Conservation (phyloP, 495 filamentous ascomycete genomes). For the Podospora didyma region DNA sequence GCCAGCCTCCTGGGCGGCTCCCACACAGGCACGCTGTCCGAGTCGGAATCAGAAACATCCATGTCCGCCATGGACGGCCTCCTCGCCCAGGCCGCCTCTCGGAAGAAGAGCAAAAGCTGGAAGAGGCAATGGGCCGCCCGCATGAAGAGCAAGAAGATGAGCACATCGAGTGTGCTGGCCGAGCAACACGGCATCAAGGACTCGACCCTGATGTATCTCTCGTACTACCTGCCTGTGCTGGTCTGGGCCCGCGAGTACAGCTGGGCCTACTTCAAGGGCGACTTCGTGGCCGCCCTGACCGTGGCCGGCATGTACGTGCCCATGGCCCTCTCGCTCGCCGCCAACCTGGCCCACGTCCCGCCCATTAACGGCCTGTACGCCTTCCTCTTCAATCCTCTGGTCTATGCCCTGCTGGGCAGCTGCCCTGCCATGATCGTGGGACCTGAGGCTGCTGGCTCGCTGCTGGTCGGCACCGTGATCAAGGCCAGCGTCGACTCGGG, state of each 20-base stretch:
- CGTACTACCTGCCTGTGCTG: slow-evolving; percentile 88
- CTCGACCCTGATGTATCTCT: slow-evolving; percentile 66
- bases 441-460: slow-evolving; percentile 88
- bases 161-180: slow-evolving; percentile 59
- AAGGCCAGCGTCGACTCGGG: slow-evolving; percentile 67
- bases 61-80: slow-evolving; percentile 14
- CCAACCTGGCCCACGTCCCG: slow-evolving; percentile 89
- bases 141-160: slow-evolving; percentile 55
- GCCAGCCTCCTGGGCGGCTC: slow-evolving; percentile 35
- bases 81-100: slow-evolving; percentile 14
- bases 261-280: slow-evolving; percentile 76
- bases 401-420: slow-evolving; percentile 86
- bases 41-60: slow-evolving; percentile 17
- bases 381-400: slow-evolving; percentile 86
- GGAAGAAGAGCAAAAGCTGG: slow-evolving; percentile 25
- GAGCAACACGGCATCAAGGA: slow-evolving; percentile 57
- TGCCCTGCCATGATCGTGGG: slow-evolving; percentile 93
- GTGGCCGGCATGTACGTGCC: slow-evolving; percentile 97
- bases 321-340: slow-evolving; percentile 91
- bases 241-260: slow-evolving; percentile 85
- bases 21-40: slow-evolving; percentile 2
- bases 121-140: slow-evolving; percentile 29
- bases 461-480: slow-evolving; percentile 85
- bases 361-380: slow-evolving; percentile 94
- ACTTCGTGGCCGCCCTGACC: slow-evolving; percentile 81